phyloP scores from a whole-genome alignment of 768 basidiomycete species.

The Lepiota venenata region DNA sequence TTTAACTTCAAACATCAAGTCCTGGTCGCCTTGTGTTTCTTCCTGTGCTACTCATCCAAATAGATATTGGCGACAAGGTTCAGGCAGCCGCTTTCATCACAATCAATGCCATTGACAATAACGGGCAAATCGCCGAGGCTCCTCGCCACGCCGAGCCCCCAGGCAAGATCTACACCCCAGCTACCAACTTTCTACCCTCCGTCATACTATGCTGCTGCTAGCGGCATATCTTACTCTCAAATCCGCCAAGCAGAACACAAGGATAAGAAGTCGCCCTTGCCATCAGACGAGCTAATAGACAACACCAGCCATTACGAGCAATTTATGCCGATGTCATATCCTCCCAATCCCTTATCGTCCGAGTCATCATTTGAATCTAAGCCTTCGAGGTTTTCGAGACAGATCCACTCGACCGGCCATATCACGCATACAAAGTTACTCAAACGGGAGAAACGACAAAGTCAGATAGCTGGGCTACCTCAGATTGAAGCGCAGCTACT shows the following conservation, averaged over 20 bases:
- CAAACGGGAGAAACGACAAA: constrained; percentile 29
- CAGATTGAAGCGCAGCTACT: constrained; percentile 62
- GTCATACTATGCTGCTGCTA: constrained; percentile 15
- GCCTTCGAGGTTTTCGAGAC: constrained; percentile 11
- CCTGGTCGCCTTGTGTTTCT: too few species aligned
- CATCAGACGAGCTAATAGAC: background rate
- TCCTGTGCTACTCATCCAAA: too few species aligned
- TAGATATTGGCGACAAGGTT: too few species aligned
- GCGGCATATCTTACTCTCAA: constrained; percentile 6
- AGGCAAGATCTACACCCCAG: background rate
- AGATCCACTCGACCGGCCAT: constrained; percentile 11
- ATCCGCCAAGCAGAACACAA: constrained; percentile 1
- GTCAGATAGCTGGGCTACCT: constrained; percentile 50
- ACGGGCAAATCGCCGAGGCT: background rate
- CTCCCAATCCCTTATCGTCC: constrained; percentile 18
- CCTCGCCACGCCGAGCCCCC: background rate
- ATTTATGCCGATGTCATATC: constrained; percentile 21
- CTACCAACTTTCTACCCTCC: constrained; percentile 6
- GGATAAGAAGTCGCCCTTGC: background rate
- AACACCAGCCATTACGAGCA: constrained; percentile 7
- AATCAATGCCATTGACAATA: too few species aligned
- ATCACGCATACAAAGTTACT: constrained; percentile 11
- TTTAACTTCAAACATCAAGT: too few species aligned
- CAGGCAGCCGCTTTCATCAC: too few species aligned
- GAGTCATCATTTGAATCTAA: constrained; percentile 31